phyloP scores from a whole-genome alignment of 345 rosid genomes.

The Mercurialis annua region DNA sequence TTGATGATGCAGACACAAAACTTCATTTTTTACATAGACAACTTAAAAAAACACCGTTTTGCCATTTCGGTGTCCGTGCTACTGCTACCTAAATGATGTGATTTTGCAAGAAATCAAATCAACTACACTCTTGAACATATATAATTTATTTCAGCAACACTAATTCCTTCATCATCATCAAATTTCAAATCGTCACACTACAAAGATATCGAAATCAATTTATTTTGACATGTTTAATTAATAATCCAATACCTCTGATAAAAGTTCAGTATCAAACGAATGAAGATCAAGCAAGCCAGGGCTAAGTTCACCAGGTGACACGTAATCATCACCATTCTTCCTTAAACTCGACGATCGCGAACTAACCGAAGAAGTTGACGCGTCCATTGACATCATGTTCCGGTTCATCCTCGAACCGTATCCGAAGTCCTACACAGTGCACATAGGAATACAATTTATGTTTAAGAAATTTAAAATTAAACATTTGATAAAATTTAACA shows the following conservation, averaged over 20 bases:
- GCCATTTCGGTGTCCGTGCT: no score
- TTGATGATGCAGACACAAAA: no score
- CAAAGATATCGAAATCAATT: no score
- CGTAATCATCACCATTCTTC: conserved; percentile 34
- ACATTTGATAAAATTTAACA: neutral
- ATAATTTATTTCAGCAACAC: no score
- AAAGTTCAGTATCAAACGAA: conserved; percentile 59
- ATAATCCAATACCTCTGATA: conserved; percentile 32
- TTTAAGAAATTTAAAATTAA: neutral
- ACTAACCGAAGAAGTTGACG: conserved; percentile 24
- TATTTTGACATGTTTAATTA: no score
- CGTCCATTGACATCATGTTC: conserved; percentile 27
- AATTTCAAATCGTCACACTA: no score
- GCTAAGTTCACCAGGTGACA: conserved; percentile 36
- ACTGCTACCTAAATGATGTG: no score
- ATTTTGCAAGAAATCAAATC: no score
- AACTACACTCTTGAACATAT: no score
- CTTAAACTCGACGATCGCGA: conserved; percentile 47
- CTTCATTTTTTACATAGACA: no score
- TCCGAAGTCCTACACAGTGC: conserved; percentile 32
- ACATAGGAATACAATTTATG: conserved; percentile 5
- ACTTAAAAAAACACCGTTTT: no score
- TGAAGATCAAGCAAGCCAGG: conserved; percentile 60
- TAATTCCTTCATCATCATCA: no score
- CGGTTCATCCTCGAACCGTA: conserved; percentile 27